Evolutionary conservation across 1,139 yeast species (phyloP).

Genomic region (Citeromyces hawaiiensis): DNA sequence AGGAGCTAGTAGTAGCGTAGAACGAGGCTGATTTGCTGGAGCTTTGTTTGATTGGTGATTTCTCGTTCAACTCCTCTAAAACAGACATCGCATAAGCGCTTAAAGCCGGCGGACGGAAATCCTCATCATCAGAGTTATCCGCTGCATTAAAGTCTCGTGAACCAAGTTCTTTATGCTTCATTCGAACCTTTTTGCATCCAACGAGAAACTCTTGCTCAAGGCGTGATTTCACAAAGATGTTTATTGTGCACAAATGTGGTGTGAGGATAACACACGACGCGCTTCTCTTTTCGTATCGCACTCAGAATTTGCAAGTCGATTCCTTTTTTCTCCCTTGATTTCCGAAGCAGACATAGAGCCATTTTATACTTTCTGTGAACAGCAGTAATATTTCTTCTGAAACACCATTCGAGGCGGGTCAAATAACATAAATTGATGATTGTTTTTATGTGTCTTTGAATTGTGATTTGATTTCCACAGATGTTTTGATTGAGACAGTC

Average conservation of each 20-base stretch:
- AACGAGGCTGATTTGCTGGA: conserved; percentile 5
- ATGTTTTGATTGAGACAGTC: too few relatives aligned
- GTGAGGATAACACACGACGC: too few relatives aligned
- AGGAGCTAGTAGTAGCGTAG: conserved; percentile 4
- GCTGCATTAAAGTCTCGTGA: conserved; percentile 4
- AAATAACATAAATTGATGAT: too few relatives aligned
- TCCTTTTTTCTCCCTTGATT: too few relatives aligned
- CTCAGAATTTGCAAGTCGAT: too few relatives aligned
- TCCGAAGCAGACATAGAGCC: too few relatives aligned
- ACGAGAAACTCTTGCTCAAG: background rate
- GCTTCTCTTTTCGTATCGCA: too few relatives aligned
- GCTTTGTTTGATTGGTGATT: conserved; percentile 4
- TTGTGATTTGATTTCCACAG: too few relatives aligned
- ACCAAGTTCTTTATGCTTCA: background rate
- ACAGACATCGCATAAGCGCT: conserved; percentile 40
- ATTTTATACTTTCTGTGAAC: too few relatives aligned
- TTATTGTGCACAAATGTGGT: background rate
- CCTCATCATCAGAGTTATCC: conserved; percentile 28
- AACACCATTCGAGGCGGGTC: too few relatives aligned
- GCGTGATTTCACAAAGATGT: background rate
- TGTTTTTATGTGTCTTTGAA: too few relatives aligned
- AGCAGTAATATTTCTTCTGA: too few relatives aligned
- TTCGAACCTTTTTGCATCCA: background rate
- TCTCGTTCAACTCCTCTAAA: conserved; percentile 17
- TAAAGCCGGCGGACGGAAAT: conserved; percentile 50